Conservation (phyloP, 1,139 yeast genomes). For the Yamadazyma triangularis region DNA sequence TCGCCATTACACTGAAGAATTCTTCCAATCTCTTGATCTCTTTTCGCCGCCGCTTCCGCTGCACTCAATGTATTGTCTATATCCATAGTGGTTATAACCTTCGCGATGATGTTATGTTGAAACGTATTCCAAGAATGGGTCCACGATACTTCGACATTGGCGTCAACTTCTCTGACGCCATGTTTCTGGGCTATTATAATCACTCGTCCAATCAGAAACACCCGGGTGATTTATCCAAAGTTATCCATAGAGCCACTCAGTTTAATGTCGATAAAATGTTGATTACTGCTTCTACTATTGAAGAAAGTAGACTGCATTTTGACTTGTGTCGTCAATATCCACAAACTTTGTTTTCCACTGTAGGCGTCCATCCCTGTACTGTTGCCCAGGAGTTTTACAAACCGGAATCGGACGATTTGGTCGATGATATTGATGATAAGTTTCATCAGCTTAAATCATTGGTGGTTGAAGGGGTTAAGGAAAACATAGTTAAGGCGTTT, state of each 20-base stretch:
- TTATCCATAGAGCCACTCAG: constrained; percentile 61
- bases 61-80: constrained; percentile 29
- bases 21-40: constrained; percentile 55
- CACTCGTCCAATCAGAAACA: constrained; percentile 57
- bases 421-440: constrained; percentile 30
- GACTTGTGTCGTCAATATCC: constrained; percentile 25
- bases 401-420: constrained; percentile 18
- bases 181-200: constrained; percentile 79
- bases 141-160: constrained; percentile 54
- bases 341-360: constrained; percentile 56
- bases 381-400: constrained; percentile 56
- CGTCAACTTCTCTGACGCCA: constrained; percentile 82
- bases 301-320: constrained; percentile 52
- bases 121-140: neutral
- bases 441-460: constrained; percentile 45
- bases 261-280: constrained; percentile 67
- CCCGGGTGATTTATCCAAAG: constrained; percentile 57
- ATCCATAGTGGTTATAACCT: no score
- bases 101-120: no score
- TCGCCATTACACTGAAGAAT: constrained; percentile 42
- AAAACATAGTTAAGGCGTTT: constrained; percentile 63
- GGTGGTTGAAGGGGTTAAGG: constrained; percentile 42
- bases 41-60: constrained; percentile 32
- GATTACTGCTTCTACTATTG: constrained; percentile 76
- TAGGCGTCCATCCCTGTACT: constrained; percentile 93